Base-by-base conservation (phyloP, 2,329 filamentous ascomycete species). In the Fusarium buxicola region DNA sequence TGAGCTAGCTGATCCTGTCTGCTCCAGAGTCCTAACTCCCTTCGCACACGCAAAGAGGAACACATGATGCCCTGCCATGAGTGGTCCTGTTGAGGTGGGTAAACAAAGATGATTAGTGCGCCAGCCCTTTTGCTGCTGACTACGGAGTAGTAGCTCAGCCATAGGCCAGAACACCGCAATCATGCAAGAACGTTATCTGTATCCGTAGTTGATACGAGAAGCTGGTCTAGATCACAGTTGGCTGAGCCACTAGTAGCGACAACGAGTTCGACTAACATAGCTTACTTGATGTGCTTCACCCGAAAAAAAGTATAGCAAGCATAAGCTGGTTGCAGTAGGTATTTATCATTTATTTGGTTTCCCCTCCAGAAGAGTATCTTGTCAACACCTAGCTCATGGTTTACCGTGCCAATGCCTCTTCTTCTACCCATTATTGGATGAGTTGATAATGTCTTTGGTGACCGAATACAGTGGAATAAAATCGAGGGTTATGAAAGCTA, bases 51-150 rank as follows among this genome's bases (percentile, higher is more conserved):
- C 48, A 36, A 53, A 53, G 30, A 48, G 27, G 28, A 34, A 28
- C 62, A 55, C 55, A 63, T 66, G 65, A 63, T 44, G 15, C 10
- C 24, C 43, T 25, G 13, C 31, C 24, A 35, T 21, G 12, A 39
- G n/a, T n/a, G n/a, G n/a, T n/a, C n/a, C n/a, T n/a, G n/a, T n/a
- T n/a, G n/a, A n/a, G n/a, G n/a, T n/a, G n/a, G 16, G 28, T 30
- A 45, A 28, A 28, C 25, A n/a, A 41, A n/a, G 25, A 28, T 43
- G 39, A 8, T 12, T 9, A 10, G n/a, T 43, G 13, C 30, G 18
- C 27, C 43, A 9, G 15, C 5, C 45, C 31, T 38, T 18, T 10
- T 36, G 28, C 46, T 40, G 46, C 12, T 27, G n/a, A n/a, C n/a
- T n/a, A n/a, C n/a, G n/a, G 15, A 56, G 16, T 10, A 40, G 52